phyloP scores from a whole-genome alignment of 1,284 basidiomycete genomes.

The Tilletia walkeri region DNA sequence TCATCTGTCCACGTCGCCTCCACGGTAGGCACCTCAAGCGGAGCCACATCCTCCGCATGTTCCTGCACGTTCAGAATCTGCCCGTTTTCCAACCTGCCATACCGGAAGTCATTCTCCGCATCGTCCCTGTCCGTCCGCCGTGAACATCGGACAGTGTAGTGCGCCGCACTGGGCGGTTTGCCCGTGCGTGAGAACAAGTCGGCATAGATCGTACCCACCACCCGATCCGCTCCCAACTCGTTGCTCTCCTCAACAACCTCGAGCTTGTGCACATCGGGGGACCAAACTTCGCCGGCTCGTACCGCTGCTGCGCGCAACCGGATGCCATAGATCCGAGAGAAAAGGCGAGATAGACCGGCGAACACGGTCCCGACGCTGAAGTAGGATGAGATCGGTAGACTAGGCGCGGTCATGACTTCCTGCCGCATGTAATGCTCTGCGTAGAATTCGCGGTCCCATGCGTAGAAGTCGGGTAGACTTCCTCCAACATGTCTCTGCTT shows the following conservation, averaged over 20 bases:
- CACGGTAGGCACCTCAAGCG: slow-evolving; percentile 16
- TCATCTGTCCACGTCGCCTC: slow-evolving; percentile 12
- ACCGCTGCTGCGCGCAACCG: slow-evolving; percentile 41
- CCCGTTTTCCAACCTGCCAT: slow-evolving; percentile 57
- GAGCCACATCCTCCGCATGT: slow-evolving; percentile 1
- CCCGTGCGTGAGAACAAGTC: slow-evolving; percentile 82
- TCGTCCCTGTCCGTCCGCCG: slow-evolving; percentile 88
- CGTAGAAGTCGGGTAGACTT: slow-evolving; percentile 24
- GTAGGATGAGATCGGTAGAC: slow-evolving; percentile 43
- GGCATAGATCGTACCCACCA: slow-evolving; percentile 90
- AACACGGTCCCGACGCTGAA: slow-evolving; percentile 52
- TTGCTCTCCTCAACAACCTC: slow-evolving; percentile 85
- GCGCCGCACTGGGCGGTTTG: slow-evolving; percentile 87
- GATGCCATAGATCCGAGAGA: slow-evolving; percentile 50
- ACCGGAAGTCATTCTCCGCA: slow-evolving; percentile 64
- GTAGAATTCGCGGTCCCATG: slow-evolving; percentile 54
- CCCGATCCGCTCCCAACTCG: slow-evolving; percentile 59
- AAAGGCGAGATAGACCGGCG: slow-evolving; percentile 47
- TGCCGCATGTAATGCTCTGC: slow-evolving; percentile 40
- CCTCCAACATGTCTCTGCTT: slow-evolving; percentile 29
- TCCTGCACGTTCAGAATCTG: not conserved
- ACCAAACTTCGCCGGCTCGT: slow-evolving; percentile 79
- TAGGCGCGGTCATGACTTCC: not conserved
- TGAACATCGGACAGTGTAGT: slow-evolving; percentile 95
- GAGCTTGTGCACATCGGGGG: slow-evolving; percentile 79